phyloP scores from a whole-genome alignment of 129 eudicot species.

The Arctium minus region DNA sequence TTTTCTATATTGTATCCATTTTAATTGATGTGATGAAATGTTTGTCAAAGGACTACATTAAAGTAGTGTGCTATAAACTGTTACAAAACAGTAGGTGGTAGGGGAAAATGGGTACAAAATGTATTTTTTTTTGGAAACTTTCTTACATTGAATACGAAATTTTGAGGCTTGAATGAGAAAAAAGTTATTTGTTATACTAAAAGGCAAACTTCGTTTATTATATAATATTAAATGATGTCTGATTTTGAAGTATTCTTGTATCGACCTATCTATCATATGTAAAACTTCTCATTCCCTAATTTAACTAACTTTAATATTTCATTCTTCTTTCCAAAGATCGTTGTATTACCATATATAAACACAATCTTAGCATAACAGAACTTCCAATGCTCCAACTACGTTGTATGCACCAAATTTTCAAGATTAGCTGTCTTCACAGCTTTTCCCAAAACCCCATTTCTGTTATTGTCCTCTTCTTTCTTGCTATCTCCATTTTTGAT shows the following conservation, averaged over 20 bases:
- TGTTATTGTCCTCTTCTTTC: not conserved
- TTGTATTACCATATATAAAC: constrained; percentile 15
- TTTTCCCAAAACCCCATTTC: constrained; percentile 2
- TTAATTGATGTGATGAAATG: too few species aligned
- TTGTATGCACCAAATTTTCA: constrained; percentile 10
- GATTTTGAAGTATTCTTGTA: not conserved
- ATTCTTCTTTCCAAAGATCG: not conserved
- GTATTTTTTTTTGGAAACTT: too few species aligned
- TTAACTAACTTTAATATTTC: not conserved
- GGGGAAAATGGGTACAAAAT: too few species aligned
- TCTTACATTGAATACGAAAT: too few species aligned
- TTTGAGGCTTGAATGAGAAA: too few species aligned
- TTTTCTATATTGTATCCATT: not conserved
- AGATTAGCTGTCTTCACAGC: constrained; percentile 16
- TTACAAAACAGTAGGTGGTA: not conserved
- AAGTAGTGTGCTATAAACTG: too few species aligned
- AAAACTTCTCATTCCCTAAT: not conserved
- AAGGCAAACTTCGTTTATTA: too few species aligned
- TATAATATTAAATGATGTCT: too few species aligned
- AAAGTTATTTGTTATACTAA: too few species aligned
- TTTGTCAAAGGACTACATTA: too few species aligned
- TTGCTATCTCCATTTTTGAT: constrained; percentile 15
- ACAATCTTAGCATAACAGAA: constrained; percentile 8
- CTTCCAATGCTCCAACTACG: constrained; percentile 20
- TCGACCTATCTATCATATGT: not conserved